A percentile compares a stretch with the other conserved stretches of the same genome.
These are phyloP conservation scores for Flaveria bidentis DNA, from an alignment of 129 eudicot genomes.

Conservation along the genomic window DNA sequence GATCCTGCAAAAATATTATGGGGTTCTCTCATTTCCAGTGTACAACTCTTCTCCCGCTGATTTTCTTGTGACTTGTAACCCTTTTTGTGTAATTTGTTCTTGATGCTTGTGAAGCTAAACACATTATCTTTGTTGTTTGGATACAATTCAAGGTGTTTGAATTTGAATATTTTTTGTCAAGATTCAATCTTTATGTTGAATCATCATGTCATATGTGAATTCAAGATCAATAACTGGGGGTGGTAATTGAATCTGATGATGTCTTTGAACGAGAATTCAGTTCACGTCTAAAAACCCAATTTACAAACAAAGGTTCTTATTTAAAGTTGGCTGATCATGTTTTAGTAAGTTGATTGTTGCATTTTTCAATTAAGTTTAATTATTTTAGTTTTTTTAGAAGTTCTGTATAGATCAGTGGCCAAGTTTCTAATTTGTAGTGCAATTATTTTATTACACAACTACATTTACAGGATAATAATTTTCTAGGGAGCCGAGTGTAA, in stretches of 20 bases:
- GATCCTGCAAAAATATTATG: slow-evolving; percentile 32
- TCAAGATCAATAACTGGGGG: slow-evolving; percentile 50
- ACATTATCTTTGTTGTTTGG: neutral
- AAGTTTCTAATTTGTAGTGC: too few relatives aligned
- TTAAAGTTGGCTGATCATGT: neutral
- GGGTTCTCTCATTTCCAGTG: too few relatives aligned
- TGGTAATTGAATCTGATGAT: too few relatives aligned
- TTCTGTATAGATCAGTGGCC: too few relatives aligned
- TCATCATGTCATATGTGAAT: slow-evolving; percentile 56
- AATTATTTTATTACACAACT: too few relatives aligned
- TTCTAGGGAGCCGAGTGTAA: too few relatives aligned
- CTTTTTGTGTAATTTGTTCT: slow-evolving; percentile 1
- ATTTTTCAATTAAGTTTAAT: too few relatives aligned
- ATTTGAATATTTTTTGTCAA: neutral
- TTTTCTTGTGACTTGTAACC: slow-evolving; percentile 2
- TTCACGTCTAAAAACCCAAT: too few relatives aligned
- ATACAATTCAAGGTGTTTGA: neutral
- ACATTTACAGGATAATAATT: too few relatives aligned
- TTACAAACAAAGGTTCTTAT: neutral
- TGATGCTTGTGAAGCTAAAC: neutral
- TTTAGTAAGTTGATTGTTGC: neutral
- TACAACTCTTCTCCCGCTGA: neutral
- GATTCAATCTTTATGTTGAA: slow-evolving; percentile 23
- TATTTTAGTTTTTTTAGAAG: too few relatives aligned
- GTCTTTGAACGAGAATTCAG: too few relatives aligned